phyloP scores from a whole-genome alignment of 2,329 filamentous ascomycete species.

The Metarhizium humberi region DNA sequence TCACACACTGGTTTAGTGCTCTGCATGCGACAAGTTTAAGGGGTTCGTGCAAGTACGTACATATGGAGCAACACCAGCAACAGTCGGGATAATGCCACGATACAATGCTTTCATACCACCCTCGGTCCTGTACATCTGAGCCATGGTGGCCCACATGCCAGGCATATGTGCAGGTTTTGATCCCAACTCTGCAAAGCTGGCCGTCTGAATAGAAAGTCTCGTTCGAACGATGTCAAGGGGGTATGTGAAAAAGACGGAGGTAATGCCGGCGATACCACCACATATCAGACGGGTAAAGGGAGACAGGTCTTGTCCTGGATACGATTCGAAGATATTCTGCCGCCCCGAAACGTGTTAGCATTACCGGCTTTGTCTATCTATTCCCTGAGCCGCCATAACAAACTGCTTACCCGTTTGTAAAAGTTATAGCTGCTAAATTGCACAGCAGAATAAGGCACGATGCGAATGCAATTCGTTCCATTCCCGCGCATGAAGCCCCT shows the following conservation, averaged over 20 bases:
- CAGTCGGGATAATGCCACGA: slow-evolving; percentile 84
- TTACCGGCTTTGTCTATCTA: neutral
- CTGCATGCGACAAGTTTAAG: neutral
- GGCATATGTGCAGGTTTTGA: slow-evolving; percentile 59
- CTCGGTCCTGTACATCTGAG: slow-evolving; percentile 80
- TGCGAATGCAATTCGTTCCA: slow-evolving; percentile 95
- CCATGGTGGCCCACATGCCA: slow-evolving; percentile 84
- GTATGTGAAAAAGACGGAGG: slow-evolving; percentile 90
- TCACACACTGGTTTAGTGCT: slow-evolving; percentile 11
- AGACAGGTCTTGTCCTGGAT: slow-evolving; percentile 63
- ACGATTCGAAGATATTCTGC: slow-evolving; percentile 64
- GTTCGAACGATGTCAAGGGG: slow-evolving; percentile 97
- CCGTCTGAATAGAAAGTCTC: slow-evolving; percentile 90
- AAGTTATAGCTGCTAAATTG: slow-evolving; percentile 98
- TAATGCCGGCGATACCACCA: slow-evolving; percentile 86
- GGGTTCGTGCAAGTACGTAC: slow-evolving; percentile 33
- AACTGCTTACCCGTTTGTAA: slow-evolving; percentile 69
- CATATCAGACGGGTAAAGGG: slow-evolving; percentile 74
- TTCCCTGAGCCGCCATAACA: neutral
- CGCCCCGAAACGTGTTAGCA: neutral
- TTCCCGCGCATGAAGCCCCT: slow-evolving; percentile 96
- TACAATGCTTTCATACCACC: slow-evolving; percentile 83
- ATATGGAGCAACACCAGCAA: slow-evolving; percentile 92
- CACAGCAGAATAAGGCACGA: slow-evolving; percentile 95
- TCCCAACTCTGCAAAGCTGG: slow-evolving; percentile 78